phyloP scores from a whole-genome alignment of 306 rosid species.

The Chamaecrista fasciculata region DNA sequence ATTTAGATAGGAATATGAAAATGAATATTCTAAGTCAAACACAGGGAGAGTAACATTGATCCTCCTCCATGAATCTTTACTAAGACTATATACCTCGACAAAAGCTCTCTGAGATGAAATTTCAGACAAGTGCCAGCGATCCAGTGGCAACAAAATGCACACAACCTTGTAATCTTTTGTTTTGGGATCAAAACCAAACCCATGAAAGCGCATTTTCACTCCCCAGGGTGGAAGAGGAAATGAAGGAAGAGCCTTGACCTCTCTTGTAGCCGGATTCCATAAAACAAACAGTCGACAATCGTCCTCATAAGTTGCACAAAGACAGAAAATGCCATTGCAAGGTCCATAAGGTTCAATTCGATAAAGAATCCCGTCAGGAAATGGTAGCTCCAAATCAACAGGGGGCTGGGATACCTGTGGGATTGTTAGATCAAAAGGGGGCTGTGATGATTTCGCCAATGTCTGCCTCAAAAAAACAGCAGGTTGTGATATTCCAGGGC shows the following conservation, averaged over 20 bases:
- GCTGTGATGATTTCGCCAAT: background rate
- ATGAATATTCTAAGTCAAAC: background rate
- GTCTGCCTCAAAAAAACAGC: too few species aligned
- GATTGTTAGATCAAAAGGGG: background rate
- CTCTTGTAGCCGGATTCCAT: conserved; percentile 1
- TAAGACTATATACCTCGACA: background rate
- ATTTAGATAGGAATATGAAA: background rate
- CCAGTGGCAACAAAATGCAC: background rate
- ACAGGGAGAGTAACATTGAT: background rate
- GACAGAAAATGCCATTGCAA: background rate
- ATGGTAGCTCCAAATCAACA: background rate
- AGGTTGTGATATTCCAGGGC: too few species aligned
- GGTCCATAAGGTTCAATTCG: background rate
- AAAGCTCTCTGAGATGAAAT: background rate
- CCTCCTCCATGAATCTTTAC: conserved; percentile 1
- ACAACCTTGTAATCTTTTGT: conserved; percentile 1
- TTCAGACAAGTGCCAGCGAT: background rate
- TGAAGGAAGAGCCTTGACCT: background rate
- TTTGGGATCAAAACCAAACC: background rate
- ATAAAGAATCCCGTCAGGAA: background rate
- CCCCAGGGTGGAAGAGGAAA: too few species aligned
- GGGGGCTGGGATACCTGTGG: background rate
- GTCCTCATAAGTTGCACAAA: background rate
- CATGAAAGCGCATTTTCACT: background rate
- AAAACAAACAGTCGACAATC: background rate